These are phyloP conservation scores for Paracamarosporium sp. DNA, from an alignment of 2,329 filamentous ascomycete species.

Conservation along the genomic window DNA sequence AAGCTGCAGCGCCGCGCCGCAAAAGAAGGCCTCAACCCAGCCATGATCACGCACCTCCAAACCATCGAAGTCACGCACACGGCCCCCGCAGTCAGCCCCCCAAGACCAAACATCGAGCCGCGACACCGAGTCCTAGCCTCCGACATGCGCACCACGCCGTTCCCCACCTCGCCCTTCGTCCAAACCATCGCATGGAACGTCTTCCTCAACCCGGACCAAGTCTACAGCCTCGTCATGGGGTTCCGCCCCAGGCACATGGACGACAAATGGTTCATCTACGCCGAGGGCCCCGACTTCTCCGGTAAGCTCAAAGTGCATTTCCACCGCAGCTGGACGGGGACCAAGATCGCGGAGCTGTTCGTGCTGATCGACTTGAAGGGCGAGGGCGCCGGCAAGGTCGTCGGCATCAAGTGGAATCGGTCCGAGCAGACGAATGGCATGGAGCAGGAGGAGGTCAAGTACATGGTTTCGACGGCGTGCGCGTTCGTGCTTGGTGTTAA, in stretches of 20 bases:
- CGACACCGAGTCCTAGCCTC: slow-evolving; percentile 14
- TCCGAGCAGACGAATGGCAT: slow-evolving; percentile 33
- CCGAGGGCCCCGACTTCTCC: slow-evolving; percentile 37
- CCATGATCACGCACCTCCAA: slow-evolving; percentile 5
- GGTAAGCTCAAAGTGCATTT: slow-evolving; percentile 46
- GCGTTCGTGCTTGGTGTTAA: slow-evolving; percentile 31
- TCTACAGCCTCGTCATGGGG: slow-evolving; percentile 38
- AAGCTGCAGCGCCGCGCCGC: slow-evolving; percentile 2
- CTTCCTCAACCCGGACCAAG: slow-evolving; percentile 38
- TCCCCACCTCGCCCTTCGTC: slow-evolving; percentile 16
- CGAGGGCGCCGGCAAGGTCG: slow-evolving; percentile 42
- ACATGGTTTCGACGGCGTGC: slow-evolving; percentile 32
- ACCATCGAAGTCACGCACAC: slow-evolving; percentile 4
- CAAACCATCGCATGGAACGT: slow-evolving; percentile 37
- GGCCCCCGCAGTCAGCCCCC: slow-evolving; percentile 3
- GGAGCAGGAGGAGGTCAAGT: slow-evolving; percentile 37
- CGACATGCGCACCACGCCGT: slow-evolving; percentile 25
- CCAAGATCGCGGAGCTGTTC: slow-evolving; percentile 43
- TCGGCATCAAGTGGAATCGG: slow-evolving; percentile 43
- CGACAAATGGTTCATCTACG: slow-evolving; percentile 44
- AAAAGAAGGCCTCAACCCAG: neutral
- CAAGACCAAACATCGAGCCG: neutral
- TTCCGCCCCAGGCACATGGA: slow-evolving; percentile 28
- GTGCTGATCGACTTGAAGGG: slow-evolving; percentile 43
- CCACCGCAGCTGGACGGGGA: slow-evolving; percentile 38